A percentile compares a stretch with the other conserved stretches of the same genome.
phyloP scores from a whole-genome alignment of 2,329 filamentous ascomycete species.

The Thyridium curvatum region DNA sequence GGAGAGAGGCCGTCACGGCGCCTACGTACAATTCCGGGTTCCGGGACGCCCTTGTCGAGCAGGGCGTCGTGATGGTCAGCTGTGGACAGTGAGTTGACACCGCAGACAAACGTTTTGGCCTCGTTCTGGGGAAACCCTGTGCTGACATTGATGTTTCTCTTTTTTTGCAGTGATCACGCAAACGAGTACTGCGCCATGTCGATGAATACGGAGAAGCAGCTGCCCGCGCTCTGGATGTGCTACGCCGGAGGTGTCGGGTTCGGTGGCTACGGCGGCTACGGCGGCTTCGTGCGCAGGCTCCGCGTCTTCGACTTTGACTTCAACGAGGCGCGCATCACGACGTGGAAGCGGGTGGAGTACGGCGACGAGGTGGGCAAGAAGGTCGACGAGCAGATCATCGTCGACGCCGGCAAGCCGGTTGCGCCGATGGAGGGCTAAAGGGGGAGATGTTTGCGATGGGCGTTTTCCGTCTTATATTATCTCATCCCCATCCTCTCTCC shows the following conservation, averaged over 20 bases:
- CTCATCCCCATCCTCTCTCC: not conserved
- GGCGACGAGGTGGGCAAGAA: conserved; percentile 39
- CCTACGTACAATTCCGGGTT: conserved; percentile 90
- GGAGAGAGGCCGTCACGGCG: conserved; percentile 79
- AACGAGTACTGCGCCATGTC: conserved; percentile 92
- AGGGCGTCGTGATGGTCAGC: conserved; percentile 80
- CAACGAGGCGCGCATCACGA: conserved; percentile 80
- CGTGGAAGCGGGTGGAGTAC: conserved; percentile 84
- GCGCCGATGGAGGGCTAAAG: conserved; percentile 19
- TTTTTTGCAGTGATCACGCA: conserved; percentile 67
- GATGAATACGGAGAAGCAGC: conserved; percentile 40
- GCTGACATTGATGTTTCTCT: too few relatives aligned
- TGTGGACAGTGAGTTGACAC: conserved; percentile 72
- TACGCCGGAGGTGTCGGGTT: conserved; percentile 90
- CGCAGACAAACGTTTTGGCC: not conserved
- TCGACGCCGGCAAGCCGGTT: conserved; percentile 50
- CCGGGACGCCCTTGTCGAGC: conserved; percentile 77
- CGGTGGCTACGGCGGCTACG: conserved; percentile 90
- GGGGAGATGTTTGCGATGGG: too few relatives aligned
- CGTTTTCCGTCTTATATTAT: not conserved
- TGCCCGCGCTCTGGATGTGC: conserved; percentile 89
- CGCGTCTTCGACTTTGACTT: conserved; percentile 91
- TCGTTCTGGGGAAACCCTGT: not conserved
- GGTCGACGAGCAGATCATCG: conserved; percentile 60
- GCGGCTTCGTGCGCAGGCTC: conserved; percentile 74